A percentile compares a stretch with the other conserved stretches of the same genome.
These are phyloP conservation scores for Cladosporium colombiae DNA, from an alignment of 2,329 filamentous ascomycete species.

Conservation along the genomic window DNA sequence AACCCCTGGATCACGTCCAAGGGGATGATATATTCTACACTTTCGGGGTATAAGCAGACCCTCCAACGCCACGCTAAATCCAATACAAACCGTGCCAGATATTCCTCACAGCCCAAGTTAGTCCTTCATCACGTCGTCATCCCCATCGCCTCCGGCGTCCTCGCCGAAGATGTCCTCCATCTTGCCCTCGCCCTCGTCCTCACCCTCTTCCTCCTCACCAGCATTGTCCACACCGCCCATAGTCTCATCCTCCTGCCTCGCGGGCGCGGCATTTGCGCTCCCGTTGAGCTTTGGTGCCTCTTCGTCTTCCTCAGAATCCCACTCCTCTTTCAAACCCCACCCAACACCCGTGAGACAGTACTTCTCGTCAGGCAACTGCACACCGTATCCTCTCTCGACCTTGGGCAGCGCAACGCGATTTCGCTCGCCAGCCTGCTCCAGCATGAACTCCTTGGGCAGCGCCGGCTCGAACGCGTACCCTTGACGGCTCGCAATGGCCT, in stretches of 20 bases:
- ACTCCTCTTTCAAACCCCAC: conserved; percentile 60
- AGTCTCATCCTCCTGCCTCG: conserved; percentile 31
- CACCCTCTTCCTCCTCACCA: conserved; percentile 36
- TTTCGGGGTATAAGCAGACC: conserved; percentile 8
- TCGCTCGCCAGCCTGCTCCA: conserved; percentile 70
- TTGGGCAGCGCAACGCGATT: conserved; percentile 65
- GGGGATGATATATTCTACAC: background rate
- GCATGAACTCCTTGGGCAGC: conserved; percentile 72
- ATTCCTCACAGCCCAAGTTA: background rate
- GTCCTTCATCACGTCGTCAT: conserved; percentile 20
- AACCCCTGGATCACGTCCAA: background rate
- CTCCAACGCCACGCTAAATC: conserved; percentile 12
- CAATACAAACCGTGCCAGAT: background rate
- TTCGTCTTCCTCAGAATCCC: conserved; percentile 53
- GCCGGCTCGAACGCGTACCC: conserved; percentile 68
- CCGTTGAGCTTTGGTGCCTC: conserved; percentile 44
- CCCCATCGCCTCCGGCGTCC: conserved; percentile 27
- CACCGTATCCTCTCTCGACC: conserved; percentile 58
- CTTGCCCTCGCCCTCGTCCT: conserved; percentile 39
- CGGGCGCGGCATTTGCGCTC: conserved; percentile 28
- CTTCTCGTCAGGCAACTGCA: conserved; percentile 62
- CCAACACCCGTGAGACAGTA: conserved; percentile 60
- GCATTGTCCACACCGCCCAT: conserved; percentile 47
- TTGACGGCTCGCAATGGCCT: conserved; percentile 70
- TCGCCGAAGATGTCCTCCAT: conserved; percentile 49